Evolutionary conservation across 2,329 filamentous ascomycete species (phyloP), one percentile per base, ranked within the genome.

Genomic region (Aspergillus arachidicola): DNA sequence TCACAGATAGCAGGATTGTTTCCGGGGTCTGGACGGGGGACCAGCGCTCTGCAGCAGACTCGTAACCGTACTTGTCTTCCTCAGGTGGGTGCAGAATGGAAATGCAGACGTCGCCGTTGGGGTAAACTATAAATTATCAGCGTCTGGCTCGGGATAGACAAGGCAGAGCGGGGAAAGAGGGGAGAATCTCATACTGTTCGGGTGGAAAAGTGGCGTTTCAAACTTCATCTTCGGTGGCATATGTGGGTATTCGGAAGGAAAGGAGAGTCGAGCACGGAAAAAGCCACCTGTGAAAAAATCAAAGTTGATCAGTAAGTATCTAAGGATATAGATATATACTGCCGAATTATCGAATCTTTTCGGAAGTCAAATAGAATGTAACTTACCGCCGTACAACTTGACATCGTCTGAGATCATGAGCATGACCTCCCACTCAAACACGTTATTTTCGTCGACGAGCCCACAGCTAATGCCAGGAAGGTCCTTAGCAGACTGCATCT

Each of bases 381-480:
- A 80, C 87, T 63, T 81, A 94, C 94, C 94, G 72, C 94, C 94
- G 72, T 97, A 97, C 79, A 92, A 91, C 80, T 94, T 94, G 80
- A 91, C 94, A 75, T 96, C 93, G 72, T 97, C 94, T 66, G 88
- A 93, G 69, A 98, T 94, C 94, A 99, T 98, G 65, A 99, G 87
- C 91, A 97, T 97, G 23, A 98, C 93, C 79, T 98, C 94, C 95
- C 95, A 99, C 82, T 96, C 91, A 69, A 97, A 97, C 11, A 98
- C 89, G 76, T 96, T 91, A 77, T 91, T 91, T 28, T 28, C 26
- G 72, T 90, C 89, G 58, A 94, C 89, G 50, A 99, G 83, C 0
- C 95, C 95, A 72, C 93, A 96, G 66, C 93, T 97, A 74, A 98
- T 97, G 59, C 94, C 95, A 0, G 93, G 93, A 54, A 98, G 91